These are phyloP conservation scores for Talaromyces funiculosus DNA, from an alignment of 2,329 filamentous ascomycete genomes.

Conservation along the genomic window DNA sequence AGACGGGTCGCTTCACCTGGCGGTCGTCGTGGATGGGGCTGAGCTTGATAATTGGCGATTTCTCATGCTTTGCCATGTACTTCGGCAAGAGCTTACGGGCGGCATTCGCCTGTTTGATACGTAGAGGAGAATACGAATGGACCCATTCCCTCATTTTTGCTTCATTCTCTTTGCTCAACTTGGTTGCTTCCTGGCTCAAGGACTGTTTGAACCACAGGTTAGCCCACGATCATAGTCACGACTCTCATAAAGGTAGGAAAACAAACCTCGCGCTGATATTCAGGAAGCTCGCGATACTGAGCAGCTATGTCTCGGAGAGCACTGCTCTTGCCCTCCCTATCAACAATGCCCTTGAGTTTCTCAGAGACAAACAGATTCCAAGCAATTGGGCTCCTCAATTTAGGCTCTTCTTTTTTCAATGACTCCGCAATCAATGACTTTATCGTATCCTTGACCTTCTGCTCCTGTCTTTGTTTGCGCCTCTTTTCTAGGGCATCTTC, in stretches of 20 bases:
- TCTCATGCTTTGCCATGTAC: constrained; percentile 18
- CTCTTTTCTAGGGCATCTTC: constrained; percentile 26
- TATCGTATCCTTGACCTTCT: constrained; percentile 25
- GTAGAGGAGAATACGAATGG: constrained; percentile 47
- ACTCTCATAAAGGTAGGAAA: neutral
- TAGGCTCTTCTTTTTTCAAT: constrained; percentile 19
- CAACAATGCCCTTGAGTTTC: constrained; percentile 16
- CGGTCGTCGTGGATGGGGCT: constrained; percentile 50
- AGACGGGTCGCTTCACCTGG: constrained; percentile 39
- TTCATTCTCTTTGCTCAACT: constrained; percentile 41
- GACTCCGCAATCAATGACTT: constrained; percentile 31
- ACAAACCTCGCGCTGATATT: constrained; percentile 17
- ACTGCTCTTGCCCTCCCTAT: constrained; percentile 12
- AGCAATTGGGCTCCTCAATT: constrained; percentile 31
- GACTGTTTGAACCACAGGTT: constrained; percentile 23
- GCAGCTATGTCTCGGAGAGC: constrained; percentile 18
- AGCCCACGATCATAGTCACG: neutral
- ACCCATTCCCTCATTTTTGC: constrained; percentile 51
- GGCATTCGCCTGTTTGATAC: constrained; percentile 56
- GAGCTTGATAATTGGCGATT: constrained; percentile 10
- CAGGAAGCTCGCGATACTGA: constrained; percentile 15
- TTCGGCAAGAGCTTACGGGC: constrained; percentile 44
- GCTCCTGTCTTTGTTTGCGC: neutral
- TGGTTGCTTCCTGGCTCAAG: constrained; percentile 50
- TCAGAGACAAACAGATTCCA: constrained; percentile 22